Evolutionary conservation across 2,329 filamentous ascomycete genomes (phyloP).

Genomic region (Hymenoscyphus linearis): DNA sequence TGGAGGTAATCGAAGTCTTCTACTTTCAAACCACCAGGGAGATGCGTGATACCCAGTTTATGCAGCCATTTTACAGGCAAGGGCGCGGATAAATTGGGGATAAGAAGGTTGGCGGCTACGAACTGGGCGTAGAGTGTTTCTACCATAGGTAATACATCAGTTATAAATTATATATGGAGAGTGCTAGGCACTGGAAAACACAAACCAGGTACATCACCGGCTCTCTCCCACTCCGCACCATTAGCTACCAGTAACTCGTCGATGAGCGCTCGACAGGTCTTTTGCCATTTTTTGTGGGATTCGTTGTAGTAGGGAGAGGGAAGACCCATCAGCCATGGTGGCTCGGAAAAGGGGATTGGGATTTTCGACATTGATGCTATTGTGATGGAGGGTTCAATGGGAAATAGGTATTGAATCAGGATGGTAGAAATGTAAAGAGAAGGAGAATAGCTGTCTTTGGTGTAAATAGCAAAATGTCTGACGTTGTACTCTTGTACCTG

Average conservation of each 20-base stretch:
- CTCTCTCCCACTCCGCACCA: constrained; percentile 65
- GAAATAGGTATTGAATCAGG: not conserved
- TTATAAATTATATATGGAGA: not conserved
- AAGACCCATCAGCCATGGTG: constrained; percentile 63
- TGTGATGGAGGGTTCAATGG: not conserved
- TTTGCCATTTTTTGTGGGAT: constrained; percentile 62
- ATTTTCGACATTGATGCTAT: constrained; percentile 11
- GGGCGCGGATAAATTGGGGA: constrained; percentile 65
- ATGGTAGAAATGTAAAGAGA: not conserved
- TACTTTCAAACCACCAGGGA: constrained; percentile 60
- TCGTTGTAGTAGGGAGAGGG: constrained; percentile 67
- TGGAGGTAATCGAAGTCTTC: constrained; percentile 73
- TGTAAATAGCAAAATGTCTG: not conserved
- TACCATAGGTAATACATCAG: not conserved
- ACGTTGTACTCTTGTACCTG: not conserved
- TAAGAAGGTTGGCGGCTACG: constrained; percentile 59
- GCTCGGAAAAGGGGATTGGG: constrained; percentile 64
- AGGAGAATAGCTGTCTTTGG: not conserved
- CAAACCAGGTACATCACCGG: constrained; percentile 34
- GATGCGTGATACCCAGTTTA: constrained; percentile 58
- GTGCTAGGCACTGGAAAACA: not conserved
- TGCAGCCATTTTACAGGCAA: constrained; percentile 64
- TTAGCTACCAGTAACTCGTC: constrained; percentile 56
- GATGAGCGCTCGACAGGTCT: constrained; percentile 61
- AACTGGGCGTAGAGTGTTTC: constrained; percentile 55